These are phyloP conservation scores for Podaxis carcinomalis DNA, from an alignment of 768 basidiomycete species.

Conservation along the genomic window DNA sequence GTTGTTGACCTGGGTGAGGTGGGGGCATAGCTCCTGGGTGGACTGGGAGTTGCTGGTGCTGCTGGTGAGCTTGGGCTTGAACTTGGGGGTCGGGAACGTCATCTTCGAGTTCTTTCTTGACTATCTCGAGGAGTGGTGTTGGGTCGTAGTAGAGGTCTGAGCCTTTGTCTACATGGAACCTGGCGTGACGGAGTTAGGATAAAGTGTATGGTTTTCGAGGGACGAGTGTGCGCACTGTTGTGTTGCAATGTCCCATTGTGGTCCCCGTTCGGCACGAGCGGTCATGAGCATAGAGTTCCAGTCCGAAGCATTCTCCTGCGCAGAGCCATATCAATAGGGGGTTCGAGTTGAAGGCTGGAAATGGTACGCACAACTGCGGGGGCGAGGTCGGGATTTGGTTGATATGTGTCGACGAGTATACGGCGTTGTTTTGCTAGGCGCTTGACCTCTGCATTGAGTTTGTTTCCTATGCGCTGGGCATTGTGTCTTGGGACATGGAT, in stretches of 20 bases:
- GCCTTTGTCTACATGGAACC: constrained; percentile 72
- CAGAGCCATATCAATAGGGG: neutral
- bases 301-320: constrained; percentile 72
- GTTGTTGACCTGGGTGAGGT: constrained; percentile 16
- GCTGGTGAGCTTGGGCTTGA: constrained; percentile 20
- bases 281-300: constrained; percentile 81
- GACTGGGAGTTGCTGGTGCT: constrained; percentile 22
- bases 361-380: constrained; percentile 58
- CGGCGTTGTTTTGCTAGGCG: constrained; percentile 45
- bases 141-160: constrained; percentile 76
- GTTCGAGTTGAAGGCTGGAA: neutral
- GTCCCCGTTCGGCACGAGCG: constrained; percentile 77
- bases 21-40: constrained; percentile 20
- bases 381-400: constrained; percentile 60
- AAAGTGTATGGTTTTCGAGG: neutral
- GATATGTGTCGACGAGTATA: constrained; percentile 52
- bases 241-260: constrained; percentile 85
- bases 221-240: constrained; percentile 60
- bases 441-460: constrained; percentile 57
- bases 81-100: constrained; percentile 24
- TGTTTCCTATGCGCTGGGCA: constrained; percentile 65
- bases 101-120: constrained; percentile 43
- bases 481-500: constrained; percentile 72
- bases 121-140: constrained; percentile 49
- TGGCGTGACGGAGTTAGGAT: constrained; percentile 20